Evolutionary conservation across 2,329 filamentous ascomycete species (phyloP).

Genomic region (Xylariaceae sp.): DNA sequence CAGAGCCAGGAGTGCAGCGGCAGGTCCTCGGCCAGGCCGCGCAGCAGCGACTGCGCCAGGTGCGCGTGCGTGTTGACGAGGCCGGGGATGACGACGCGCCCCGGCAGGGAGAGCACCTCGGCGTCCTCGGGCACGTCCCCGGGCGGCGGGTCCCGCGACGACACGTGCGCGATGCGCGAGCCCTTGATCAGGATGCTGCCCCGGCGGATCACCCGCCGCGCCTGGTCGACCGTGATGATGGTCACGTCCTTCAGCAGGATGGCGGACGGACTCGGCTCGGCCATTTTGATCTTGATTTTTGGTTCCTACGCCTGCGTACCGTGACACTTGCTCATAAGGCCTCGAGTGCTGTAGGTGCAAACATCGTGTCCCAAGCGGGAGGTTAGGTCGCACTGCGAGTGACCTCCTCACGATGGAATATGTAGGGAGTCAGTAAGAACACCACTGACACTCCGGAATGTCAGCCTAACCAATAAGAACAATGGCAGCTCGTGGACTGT

Average conservation of each 20-base stretch:
- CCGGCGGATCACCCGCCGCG: slow-evolving; percentile 36
- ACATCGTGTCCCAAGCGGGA: too few species aligned
- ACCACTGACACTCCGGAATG: too few species aligned
- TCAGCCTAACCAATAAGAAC: too few species aligned
- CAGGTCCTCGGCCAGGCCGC: slow-evolving; percentile 37
- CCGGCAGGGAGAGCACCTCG: slow-evolving; percentile 23
- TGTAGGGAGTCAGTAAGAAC: too few species aligned
- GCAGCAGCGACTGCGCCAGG: slow-evolving; percentile 36
- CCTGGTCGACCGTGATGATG: slow-evolving; percentile 42
- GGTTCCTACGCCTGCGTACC: too few species aligned
- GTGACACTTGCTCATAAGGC: too few species aligned
- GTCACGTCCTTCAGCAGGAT: slow-evolving; percentile 39
- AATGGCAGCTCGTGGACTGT: too few species aligned
- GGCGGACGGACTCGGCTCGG: background rate
- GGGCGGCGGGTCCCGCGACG: slow-evolving; percentile 23
- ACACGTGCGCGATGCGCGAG: slow-evolving; percentile 34
- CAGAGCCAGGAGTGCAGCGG: slow-evolving; percentile 37
- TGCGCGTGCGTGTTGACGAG: slow-evolving; percentile 45
- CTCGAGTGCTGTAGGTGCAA: too few species aligned
- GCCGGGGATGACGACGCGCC: slow-evolving; percentile 40
- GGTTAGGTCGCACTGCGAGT: too few species aligned
- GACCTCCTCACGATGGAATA: too few species aligned
- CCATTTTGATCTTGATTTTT: too few species aligned
- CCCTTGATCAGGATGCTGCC: slow-evolving; percentile 35
- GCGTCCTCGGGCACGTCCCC: slow-evolving; percentile 18